Base-by-base conservation (phyloP, 805 yeast genomes). In the Pichia membranifaciens region DNA sequence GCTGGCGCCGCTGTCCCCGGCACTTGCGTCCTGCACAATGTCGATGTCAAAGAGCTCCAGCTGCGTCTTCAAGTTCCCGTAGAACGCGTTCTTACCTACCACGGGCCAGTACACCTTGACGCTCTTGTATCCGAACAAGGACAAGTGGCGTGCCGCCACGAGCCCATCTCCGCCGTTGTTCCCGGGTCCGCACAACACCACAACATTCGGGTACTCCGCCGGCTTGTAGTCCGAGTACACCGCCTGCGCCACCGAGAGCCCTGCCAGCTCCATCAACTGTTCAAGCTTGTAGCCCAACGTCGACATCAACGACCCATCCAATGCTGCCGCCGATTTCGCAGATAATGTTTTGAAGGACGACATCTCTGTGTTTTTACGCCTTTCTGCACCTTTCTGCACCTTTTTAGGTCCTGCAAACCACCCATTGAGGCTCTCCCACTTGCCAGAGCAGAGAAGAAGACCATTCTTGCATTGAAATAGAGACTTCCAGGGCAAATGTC, bases 81-180 rank as follows among this genome's bases (percentile, higher is more conserved):
- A 88, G 28, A 88, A 68, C 20, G 69, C 78, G n/a, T 51, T 70
- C 41, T 73, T 78, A 53, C 72, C 73, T 38, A 79, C 73, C 57
- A 82, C 87, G 3, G 98, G 97, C 59, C 89, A 90, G 63, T 75
- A 89, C 0, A 91, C 74, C 4, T 76, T 68, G 1, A 97, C 96
- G 5, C 70, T 67, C 18, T 43, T 25, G 61, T 81, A 87, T 2
- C 93, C 93, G 72, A 93, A 80, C 12, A 89, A 67, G 54, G 79
- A 78, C 52, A 93, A 69, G 62, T 93, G 99, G 38, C 99, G 74
- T 1, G 97, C 96, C 25, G 96, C 95, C 1, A 93, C 99, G 13
- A 93, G 69, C 0, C 98, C 99, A 66, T 93, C 99, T 2, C 98
- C 99, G 1, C 96, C 91, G 60, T 93, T 93, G 60, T 93, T 93